Evolutionary conservation across 208 protist species (phyloP).

Genomic region (Leishmania arabica): DNA sequence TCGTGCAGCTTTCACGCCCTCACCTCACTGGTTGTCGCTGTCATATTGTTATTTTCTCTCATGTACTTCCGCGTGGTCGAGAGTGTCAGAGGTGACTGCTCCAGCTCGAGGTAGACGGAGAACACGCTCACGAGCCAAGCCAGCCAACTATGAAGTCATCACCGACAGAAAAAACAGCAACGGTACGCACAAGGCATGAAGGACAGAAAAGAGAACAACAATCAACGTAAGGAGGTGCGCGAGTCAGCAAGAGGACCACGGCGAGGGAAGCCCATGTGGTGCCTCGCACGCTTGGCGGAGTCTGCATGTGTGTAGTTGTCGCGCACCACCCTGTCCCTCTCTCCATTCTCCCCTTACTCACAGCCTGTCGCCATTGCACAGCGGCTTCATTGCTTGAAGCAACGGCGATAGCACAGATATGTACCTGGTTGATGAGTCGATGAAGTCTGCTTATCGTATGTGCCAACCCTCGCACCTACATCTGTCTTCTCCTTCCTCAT

Average conservation of each 20-base stretch:
- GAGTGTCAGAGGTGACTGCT: not conserved
- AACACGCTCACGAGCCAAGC: not conserved
- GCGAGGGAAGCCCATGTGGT: not conserved
- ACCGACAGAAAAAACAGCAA: no score
- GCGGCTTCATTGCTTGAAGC: not conserved
- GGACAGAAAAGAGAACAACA: not conserved
- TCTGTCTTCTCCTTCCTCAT: not conserved
- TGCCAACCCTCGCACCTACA: not conserved
- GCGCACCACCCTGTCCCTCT: not conserved
- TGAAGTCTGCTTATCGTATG: not conserved
- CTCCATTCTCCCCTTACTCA: not conserved
- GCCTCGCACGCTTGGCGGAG: not conserved
- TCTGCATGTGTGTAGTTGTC: not conserved
- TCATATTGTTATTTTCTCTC: not conserved
- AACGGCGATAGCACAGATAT: not conserved
- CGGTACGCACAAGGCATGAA: not conserved
- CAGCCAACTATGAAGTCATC: not conserved
- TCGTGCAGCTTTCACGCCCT: not conserved
- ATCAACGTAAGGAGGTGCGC: not conserved
- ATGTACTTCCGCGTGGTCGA: not conserved
- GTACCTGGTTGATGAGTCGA: not conserved
- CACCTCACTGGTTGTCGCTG: not conserved
- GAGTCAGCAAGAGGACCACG: not conserved
- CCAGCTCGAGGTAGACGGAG: not conserved
- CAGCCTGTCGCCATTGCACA: not conserved